phyloP scores from a whole-genome alignment of 2,329 filamentous ascomycete genomes.

The Phyllosticta citriasiana region DNA sequence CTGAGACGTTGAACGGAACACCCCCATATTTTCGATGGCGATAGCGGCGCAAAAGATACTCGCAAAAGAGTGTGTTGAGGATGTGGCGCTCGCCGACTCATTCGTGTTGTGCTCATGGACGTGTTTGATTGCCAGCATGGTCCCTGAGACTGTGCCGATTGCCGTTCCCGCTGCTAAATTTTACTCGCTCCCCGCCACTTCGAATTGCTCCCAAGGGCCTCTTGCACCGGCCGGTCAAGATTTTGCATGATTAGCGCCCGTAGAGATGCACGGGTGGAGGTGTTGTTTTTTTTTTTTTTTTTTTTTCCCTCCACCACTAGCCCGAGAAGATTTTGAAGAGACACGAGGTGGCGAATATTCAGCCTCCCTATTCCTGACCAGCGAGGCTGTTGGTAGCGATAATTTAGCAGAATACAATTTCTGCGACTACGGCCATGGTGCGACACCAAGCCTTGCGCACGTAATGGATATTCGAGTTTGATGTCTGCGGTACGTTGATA shows the following conservation, averaged over 20 bases:
- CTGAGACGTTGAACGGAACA: background rate
- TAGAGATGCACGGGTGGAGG: background rate
- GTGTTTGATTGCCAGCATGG: background rate
- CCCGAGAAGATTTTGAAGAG: background rate
- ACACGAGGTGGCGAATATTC: background rate
- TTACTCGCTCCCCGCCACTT: background rate
- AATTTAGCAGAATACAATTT: background rate
- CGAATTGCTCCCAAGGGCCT: background rate
- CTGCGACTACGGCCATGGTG: background rate
- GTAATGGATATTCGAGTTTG: background rate
- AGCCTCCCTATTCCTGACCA: background rate
- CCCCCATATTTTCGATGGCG: background rate
- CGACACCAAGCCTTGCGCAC: background rate
- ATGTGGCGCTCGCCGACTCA: background rate
- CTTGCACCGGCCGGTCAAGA: background rate
- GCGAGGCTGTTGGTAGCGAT: background rate
- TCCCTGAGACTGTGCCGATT: background rate
- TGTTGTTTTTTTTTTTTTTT: background rate
- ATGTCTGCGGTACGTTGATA: background rate
- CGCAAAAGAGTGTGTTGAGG: background rate
- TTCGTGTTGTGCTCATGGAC: background rate
- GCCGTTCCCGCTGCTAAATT: background rate
- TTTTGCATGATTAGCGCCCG: background rate
- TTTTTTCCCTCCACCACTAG: background rate
- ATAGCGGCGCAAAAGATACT: background rate